Evolutionary conservation across 768 basidiomycete genomes (phyloP).

Genomic region (Boletales sp.): DNA sequence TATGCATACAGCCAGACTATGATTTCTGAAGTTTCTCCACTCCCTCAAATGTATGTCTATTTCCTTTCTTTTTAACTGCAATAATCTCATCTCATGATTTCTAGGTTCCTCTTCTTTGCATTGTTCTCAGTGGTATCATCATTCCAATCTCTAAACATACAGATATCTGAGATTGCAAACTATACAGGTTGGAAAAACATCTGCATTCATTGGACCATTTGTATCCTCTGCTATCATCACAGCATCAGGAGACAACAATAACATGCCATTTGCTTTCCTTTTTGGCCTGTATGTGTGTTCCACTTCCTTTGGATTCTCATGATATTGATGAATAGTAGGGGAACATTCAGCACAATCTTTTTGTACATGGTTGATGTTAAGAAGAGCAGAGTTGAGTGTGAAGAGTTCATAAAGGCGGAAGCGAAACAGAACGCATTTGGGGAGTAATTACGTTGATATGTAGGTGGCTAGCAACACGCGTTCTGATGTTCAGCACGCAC

Average conservation of each 20-base stretch:
- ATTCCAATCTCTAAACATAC: slow-evolving; percentile 1
- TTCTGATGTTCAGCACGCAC: too few relatives aligned
- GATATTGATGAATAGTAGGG: slow-evolving; percentile 5
- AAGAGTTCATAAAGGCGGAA: slow-evolving; percentile 58
- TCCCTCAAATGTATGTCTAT: slow-evolving; percentile 60
- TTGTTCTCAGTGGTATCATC: slow-evolving; percentile 59
- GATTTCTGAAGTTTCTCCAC: slow-evolving; percentile 75
- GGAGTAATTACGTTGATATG: background rate
- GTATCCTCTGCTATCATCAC: slow-evolving; percentile 74
- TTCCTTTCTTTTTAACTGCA: background rate
- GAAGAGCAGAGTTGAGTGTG: slow-evolving; percentile 62
- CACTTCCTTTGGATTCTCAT: background rate
- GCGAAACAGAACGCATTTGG: slow-evolving; percentile 37
- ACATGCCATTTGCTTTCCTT: slow-evolving; percentile 73
- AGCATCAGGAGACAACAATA: slow-evolving; percentile 62
- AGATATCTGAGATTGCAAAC: background rate
- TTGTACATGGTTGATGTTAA: slow-evolving; percentile 60
- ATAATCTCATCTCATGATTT: background rate
- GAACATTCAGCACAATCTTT: slow-evolving; percentile 41
- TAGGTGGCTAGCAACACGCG: too few relatives aligned
- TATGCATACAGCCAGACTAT: slow-evolving; percentile 81
- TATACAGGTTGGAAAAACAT: slow-evolving; percentile 63
- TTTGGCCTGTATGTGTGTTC: slow-evolving; percentile 62
- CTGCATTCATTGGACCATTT: slow-evolving; percentile 73
- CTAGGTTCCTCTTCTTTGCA: slow-evolving; percentile 71